Percentiles rank a stretch among this genome's conserved stretches.
Conservation (phyloP, 2,329 filamentous ascomycete species). For the Xylariaceae sp. region DNA sequence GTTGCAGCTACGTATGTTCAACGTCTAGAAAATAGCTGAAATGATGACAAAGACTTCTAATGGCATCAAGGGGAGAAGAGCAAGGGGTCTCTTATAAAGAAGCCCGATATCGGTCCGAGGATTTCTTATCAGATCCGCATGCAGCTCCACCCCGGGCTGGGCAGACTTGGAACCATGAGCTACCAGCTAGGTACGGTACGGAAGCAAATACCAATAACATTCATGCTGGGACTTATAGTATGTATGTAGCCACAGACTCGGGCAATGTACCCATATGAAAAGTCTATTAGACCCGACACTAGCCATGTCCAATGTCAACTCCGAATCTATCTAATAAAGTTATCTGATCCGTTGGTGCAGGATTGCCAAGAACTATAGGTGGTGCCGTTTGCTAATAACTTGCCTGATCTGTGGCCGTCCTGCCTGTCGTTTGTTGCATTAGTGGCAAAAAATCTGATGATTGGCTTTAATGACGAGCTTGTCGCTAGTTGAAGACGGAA, state of each 20-base stretch:
- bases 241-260: no score
- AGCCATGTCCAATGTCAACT: slow-evolving; percentile 2
- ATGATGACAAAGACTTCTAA: neutral
- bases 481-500: neutral
- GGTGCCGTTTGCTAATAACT: slow-evolving; percentile 27
- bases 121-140: slow-evolving; percentile 33
- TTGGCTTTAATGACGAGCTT: neutral
- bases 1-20: neutral
- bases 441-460: slow-evolving; percentile 30
- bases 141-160: slow-evolving; percentile 12
- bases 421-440: slow-evolving; percentile 26
- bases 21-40: neutral
- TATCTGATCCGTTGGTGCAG: slow-evolving; percentile 42
- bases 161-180: no score
- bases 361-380: slow-evolving; percentile 28
- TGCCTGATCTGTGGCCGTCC: neutral
- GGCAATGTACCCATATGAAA: slow-evolving; percentile 11
- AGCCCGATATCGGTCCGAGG: slow-evolving; percentile 29
- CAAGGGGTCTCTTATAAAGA: neutral
- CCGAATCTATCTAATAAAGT: slow-evolving; percentile 39
- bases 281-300: slow-evolving; percentile 35
- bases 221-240: no score
- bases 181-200: no score
- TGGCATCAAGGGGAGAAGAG: neutral
- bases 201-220: no score